These are phyloP conservation scores for Gossypium ekmanianum DNA, from an alignment of 345 rosid species.

Conservation along the genomic window DNA sequence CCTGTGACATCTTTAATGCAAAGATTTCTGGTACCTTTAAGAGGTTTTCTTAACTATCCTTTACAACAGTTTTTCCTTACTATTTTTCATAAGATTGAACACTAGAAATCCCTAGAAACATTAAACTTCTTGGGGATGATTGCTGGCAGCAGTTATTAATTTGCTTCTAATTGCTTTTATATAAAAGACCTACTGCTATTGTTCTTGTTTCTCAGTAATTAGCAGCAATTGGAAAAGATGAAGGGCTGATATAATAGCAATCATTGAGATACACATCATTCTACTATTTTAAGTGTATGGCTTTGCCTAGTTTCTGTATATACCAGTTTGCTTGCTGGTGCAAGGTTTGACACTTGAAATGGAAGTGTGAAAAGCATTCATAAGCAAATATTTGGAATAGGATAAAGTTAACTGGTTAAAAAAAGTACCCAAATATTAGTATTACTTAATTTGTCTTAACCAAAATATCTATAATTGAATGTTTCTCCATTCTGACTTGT, in stretches of 20 bases:
- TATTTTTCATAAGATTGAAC: background rate
- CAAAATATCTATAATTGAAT: background rate
- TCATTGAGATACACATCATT: slow-evolving; percentile 2
- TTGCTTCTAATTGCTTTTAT: background rate
- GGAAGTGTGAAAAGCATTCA: background rate
- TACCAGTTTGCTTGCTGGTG: background rate
- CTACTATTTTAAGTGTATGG: background rate
- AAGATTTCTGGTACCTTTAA: slow-evolving; percentile 95
- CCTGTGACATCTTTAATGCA: slow-evolving; percentile 74
- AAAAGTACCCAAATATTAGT: background rate
- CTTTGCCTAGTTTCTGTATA: background rate
- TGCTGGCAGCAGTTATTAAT: slow-evolving; percentile 1
- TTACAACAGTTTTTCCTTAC: background rate
- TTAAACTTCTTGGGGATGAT: slow-evolving; percentile 1
- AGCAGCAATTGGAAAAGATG: background rate
- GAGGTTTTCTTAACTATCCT: slow-evolving; percentile 51
- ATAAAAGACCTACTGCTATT: background rate
- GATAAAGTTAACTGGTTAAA: slow-evolving; percentile 1
- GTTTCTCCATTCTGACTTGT: background rate
- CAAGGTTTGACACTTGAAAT: background rate
- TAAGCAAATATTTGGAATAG: background rate
- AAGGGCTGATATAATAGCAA: background rate
- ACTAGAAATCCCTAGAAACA: background rate
- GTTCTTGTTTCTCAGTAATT: background rate
- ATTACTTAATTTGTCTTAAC: background rate